phyloP scores from a whole-genome alignment of 129 eudicot species.

The Smallanthus sonchifolius region DNA sequence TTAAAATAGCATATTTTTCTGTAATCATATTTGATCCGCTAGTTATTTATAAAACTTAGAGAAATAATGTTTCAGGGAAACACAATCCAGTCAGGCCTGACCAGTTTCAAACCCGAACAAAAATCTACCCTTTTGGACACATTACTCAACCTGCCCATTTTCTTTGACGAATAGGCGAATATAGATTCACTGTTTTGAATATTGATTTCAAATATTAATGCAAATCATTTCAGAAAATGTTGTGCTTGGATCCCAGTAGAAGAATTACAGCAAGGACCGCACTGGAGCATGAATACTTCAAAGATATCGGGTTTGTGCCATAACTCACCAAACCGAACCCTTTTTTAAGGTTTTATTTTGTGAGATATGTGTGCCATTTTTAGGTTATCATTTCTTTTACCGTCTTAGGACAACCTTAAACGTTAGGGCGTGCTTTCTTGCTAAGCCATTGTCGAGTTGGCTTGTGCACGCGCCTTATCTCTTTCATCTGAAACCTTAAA shows the following conservation, averaged over 20 bases:
- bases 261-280: conserved; percentile 84
- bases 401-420: conserved; percentile 19
- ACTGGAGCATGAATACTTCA: conserved; percentile 90
- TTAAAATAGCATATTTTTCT: background rate
- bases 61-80: background rate
- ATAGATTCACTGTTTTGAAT: too few species aligned
- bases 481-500: conserved; percentile 14
- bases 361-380: conserved; percentile 48
- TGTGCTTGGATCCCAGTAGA: conserved; percentile 80
- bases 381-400: conserved; percentile 24
- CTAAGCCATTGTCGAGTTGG: conserved; percentile 39
- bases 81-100: background rate
- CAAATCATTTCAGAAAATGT: conserved; percentile 66
- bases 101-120: too few species aligned
- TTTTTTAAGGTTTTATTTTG: conserved; percentile 29
- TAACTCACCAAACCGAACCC: conserved; percentile 31
- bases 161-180: too few species aligned
- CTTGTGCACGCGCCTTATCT: conserved; percentile 17
- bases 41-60: background rate
- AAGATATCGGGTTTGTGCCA: conserved; percentile 73
- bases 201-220: background rate
- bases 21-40: background rate
- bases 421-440: conserved; percentile 31
- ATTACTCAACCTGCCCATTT: too few species aligned
- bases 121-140: too few species aligned